Evolutionary conservation across 192 early-diverging fungal species (phyloP).

Genomic region (Coemansia sp.): DNA sequence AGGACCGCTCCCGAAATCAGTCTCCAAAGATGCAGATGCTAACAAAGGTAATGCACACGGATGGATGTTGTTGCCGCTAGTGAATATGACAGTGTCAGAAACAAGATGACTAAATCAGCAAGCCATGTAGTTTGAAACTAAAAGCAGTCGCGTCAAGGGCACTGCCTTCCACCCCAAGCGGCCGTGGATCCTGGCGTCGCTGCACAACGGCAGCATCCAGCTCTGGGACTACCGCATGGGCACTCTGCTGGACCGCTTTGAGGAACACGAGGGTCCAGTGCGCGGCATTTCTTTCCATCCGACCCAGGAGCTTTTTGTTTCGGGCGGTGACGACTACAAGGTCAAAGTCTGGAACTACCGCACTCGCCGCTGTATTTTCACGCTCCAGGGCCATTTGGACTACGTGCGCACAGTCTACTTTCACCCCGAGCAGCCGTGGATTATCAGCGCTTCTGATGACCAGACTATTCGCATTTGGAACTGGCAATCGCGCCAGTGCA

Average conservation of each 20-base stretch:
- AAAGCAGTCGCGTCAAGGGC: conserved; percentile 83
- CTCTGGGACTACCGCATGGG: conserved; percentile 99
- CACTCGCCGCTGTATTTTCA: conserved; percentile 92
- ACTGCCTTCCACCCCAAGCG: conserved; percentile 96
- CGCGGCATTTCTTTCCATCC: conserved; percentile 95
- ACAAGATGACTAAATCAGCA: background rate
- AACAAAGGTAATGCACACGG: conserved; percentile 33
- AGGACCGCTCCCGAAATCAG: conserved; percentile 1
- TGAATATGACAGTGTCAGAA: background rate
- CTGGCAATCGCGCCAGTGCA: conserved; percentile 98
- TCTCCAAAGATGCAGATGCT: conserved; percentile 21
- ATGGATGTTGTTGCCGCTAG: background rate
- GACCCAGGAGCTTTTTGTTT: conserved; percentile 95
- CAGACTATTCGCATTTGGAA: conserved; percentile 99
- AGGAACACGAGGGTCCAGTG: conserved; percentile 99
- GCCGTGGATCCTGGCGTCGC: conserved; percentile 95
- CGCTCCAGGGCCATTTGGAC: conserved; percentile 96
- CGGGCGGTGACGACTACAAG: conserved; percentile 99
- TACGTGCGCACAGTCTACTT: conserved; percentile 97
- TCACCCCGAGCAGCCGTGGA: conserved; percentile 98
- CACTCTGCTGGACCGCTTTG: conserved; percentile 94
- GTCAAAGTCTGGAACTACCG: conserved; percentile 99
- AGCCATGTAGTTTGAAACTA: conserved; percentile 8
- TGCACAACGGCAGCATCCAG: conserved; percentile 98
- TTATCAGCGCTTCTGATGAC: conserved; percentile 94